Evolutionary conservation across 2,329 filamentous ascomycete genomes (phyloP), one percentile per base, ranked within the genome.

Genomic region (Aspergillus sergii): DNA sequence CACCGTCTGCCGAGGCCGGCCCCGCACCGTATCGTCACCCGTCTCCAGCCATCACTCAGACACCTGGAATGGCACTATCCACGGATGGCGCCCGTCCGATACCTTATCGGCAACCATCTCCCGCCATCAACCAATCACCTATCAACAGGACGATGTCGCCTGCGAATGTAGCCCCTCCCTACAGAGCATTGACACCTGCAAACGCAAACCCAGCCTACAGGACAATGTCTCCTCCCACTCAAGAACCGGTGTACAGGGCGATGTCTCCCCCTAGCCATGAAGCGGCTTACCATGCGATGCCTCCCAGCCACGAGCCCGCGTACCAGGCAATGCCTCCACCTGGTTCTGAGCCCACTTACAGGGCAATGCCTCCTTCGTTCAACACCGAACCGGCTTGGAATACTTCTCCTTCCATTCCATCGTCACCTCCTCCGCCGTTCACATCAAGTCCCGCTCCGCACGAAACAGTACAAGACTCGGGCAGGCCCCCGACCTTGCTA

Each of bases 401-500:
- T 54, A 64, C 69, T 67, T 64, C 72, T 64, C 66, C 73, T 8
- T 60, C 64, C 50, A 57, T 68, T 41, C 65, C 73, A 50, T 64
- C 69, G 21, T 73, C 75, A 3, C 71, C 74, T 5, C 73, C 74
- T n/a, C 75, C 75, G n/a, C 67, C 73, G 16, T 75, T 74, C 62
- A 66, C 68, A 8, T 60, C 70, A 14, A 66, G 60, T 43, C 66
- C 63, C 43, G 65, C 54, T 43, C 50, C 64, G 59, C 43, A 62
- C 19, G 62, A 71, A 53, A 39, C 57, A 43, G 66, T 71, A 51
- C 63, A 67, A 34, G 70, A 73, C 32, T 62, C 69, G 63, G 71
- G 73, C 63, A 71, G 77, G 64, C 76, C 78, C 41, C 78, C 79
- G 11, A 80, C 75, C 73, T 67, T 80, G 39, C 65, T 80, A 60